Conservation (phyloP, 78 protist species). For the Dictyostelium brefeldianum region DNA sequence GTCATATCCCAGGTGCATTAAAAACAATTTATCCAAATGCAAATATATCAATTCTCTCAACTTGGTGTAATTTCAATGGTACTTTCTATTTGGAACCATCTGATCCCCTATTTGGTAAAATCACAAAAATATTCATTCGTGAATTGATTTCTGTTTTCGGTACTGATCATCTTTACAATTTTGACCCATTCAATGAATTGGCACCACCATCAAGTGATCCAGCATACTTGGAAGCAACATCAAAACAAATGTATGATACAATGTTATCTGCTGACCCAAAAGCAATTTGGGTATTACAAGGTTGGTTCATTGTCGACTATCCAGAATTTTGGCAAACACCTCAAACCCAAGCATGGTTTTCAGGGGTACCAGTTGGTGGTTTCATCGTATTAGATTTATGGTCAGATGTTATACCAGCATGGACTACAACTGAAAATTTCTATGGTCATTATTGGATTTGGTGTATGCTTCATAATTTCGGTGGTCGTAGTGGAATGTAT, state of each 20-base stretch:
- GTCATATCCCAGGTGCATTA: slow-evolving; percentile 89
- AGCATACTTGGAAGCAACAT: slow-evolving; percentile 27
- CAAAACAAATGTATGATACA: slow-evolving; percentile 19
- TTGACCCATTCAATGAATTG: slow-evolving; percentile 92
- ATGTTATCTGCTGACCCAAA: slow-evolving; percentile 86
- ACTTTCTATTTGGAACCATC: slow-evolving; percentile 72
- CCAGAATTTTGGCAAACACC: slow-evolving; percentile 80
- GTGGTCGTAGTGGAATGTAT: slow-evolving; percentile 88
- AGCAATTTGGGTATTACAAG: slow-evolving; percentile 93
- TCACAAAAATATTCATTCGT: slow-evolving; percentile 72
- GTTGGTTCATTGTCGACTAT: slow-evolving; percentile 87
- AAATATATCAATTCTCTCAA: slow-evolving; percentile 44
- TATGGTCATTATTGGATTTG: slow-evolving; percentile 89
- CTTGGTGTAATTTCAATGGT: slow-evolving; percentile 79
- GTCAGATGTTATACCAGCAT: slow-evolving; percentile 85
- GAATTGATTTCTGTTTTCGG: slow-evolving; percentile 66
- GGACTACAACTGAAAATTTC: slow-evolving; percentile 75
- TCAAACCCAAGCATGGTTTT: slow-evolving; percentile 83
- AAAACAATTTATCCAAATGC: slow-evolving; percentile 59
- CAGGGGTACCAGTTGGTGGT: slow-evolving; percentile 85
- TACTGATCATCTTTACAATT: slow-evolving; percentile 90
- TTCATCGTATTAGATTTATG: slow-evolving; percentile 87
- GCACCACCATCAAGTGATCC: slow-evolving; percentile 74
- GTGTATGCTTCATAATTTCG: slow-evolving; percentile 91
- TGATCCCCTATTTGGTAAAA: slow-evolving; percentile 86